phyloP scores from a whole-genome alignment of 768 basidiomycete genomes.

The Collybiopsis luxurians region DNA sequence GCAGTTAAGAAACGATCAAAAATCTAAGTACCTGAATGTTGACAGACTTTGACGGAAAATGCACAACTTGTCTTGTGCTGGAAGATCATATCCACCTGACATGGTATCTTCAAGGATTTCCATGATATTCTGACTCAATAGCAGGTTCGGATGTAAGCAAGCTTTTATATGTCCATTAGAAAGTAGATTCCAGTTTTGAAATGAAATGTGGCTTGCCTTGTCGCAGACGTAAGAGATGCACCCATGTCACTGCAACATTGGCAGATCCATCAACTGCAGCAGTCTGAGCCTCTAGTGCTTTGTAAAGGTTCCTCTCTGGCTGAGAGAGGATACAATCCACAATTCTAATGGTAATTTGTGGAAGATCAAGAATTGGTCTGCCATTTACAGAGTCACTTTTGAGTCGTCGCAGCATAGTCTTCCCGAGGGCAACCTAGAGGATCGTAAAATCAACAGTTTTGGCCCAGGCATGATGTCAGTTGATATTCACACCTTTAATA shows the following conservation, averaged over 20 bases:
- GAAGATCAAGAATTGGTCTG: conserved; percentile 78
- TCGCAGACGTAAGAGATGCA: conserved; percentile 76
- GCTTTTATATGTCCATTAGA: conserved; percentile 42
- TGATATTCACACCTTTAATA: not conserved
- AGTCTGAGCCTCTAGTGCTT: conserved; percentile 54
- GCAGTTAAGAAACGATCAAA: too few species aligned
- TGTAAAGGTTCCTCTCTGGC: conserved; percentile 80
- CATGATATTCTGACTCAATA: conserved; percentile 69
- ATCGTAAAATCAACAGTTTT: too few species aligned
- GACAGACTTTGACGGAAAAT: too few species aligned
- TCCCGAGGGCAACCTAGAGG: conserved; percentile 78
- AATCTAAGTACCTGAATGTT: too few species aligned
- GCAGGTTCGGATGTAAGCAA: conserved; percentile 85
- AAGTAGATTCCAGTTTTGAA: not conserved
- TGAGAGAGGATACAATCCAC: conserved; percentile 75
- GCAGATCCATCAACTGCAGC: conserved; percentile 51
- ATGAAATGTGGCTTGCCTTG: conserved; percentile 70
- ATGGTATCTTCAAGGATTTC: conserved; percentile 77
- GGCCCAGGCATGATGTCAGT: too few species aligned
- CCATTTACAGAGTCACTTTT: conserved; percentile 77
- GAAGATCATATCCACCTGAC: too few species aligned
- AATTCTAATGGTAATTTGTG: conserved; percentile 66
- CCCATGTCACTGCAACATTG: conserved; percentile 62
- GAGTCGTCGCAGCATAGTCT: conserved; percentile 86
- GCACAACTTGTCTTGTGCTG: too few species aligned